Base-by-base conservation (phyloP, 1,284 basidiomycete species). In the Trichosporon sp. region DNA sequence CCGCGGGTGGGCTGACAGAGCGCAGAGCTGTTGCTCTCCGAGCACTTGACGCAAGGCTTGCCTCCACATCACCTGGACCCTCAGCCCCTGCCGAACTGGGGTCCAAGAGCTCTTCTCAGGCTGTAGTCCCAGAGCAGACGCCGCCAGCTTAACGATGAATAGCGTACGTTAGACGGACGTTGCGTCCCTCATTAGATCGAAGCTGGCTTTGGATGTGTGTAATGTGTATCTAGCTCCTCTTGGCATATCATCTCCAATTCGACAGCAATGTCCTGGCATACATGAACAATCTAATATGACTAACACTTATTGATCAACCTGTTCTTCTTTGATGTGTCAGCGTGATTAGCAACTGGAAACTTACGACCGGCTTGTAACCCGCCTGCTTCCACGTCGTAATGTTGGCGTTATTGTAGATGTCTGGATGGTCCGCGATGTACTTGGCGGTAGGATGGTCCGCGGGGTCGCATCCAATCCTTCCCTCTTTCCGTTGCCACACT, bases 11-110 rank as follows among this genome's bases (percentile, higher is more conserved):
- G n/a, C 64, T 65, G 58, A 65, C 37, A 10, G 16, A 49, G 23
- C n/a, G 32, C 69, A 91, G 91, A 69, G 90, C 91, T 2, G 88
- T 96, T 84, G 95, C 95, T 40, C 82, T 99, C 70, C 95, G 97
- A 78, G 95, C 95, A 9, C 86, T 99, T 29, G 95, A 99, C 73
- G 93, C 95, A 73, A 85, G 94, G 27, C 78, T 97, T 65, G 92
- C 95, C 8, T 73, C 75, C 13, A 29, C 67, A 4, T 59, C 64
- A 2, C 61, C 64, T 13, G 36, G 52, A 14, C 56, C 64, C n/a
- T 56, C 68, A 2, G 57, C 71, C 4, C 29, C 70, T 2, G 23
- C 56, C 2, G 32, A 27, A 5, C 9, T 19, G 3, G n/a, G 33
- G 9, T 4, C 14, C 33, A 59, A 64, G 23, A 31, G 25, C 7